These are phyloP conservation scores for Kokia cookei DNA, from an alignment of 441 rosid genomes.

Conservation along the genomic window DNA sequence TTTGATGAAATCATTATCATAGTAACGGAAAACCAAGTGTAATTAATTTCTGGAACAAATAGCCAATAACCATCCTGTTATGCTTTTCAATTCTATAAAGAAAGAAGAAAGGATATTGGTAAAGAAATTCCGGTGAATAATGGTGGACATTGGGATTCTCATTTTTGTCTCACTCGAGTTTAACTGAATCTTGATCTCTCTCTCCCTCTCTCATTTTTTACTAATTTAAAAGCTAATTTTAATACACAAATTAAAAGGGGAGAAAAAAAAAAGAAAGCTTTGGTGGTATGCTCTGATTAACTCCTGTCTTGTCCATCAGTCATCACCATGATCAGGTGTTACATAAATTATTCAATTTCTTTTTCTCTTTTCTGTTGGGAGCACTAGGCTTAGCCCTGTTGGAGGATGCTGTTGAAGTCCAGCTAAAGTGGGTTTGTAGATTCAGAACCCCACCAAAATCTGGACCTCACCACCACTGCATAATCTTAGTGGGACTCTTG, in stretches of 20 bases:
- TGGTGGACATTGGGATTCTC: slow-evolving; percentile 8
- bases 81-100: background rate
- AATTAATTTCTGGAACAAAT: background rate
- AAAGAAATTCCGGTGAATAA: background rate
- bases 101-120: background rate
- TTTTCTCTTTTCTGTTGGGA: background rate
- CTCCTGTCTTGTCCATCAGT: slow-evolving; percentile 10
- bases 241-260: background rate
- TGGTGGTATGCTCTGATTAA: background rate
- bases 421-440: slow-evolving; percentile 16
- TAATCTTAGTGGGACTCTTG: slow-evolving; percentile 16
- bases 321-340: slow-evolving; percentile 1
- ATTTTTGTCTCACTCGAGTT: slow-evolving; percentile 11
- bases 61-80: background rate
- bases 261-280: background rate
- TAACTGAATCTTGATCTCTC: slow-evolving; percentile 4
- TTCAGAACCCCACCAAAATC: slow-evolving; percentile 25
- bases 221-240: background rate
- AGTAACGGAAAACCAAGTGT: background rate
- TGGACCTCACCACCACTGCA: slow-evolving; percentile 17
- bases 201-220: background rate
- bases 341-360: slow-evolving; percentile 8
- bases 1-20: background rate
- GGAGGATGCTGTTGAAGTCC: background rate
- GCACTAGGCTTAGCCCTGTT: background rate